Conservation (phyloP, 805 yeast species). For the Candida pseudofarinosa region DNA sequence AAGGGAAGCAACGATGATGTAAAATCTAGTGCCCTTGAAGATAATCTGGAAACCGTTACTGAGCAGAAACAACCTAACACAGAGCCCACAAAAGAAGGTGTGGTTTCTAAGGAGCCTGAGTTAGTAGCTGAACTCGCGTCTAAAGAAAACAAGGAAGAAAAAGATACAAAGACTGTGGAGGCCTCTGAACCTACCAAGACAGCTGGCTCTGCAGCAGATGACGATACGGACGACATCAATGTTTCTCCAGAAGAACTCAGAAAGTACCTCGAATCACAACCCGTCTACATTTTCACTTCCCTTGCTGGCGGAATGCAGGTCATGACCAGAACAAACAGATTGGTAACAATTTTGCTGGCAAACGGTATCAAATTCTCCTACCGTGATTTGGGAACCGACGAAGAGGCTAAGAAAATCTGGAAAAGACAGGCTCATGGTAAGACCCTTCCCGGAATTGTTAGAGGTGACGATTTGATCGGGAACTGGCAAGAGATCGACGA, state of each 20-base stretch:
- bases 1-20: neutral
- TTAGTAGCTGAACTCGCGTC: neutral
- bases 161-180: constrained; percentile 1
- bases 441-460: constrained; percentile 77
- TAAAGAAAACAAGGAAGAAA: constrained; percentile 2
- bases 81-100: too few species aligned
- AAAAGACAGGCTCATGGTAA: constrained; percentile 68
- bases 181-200: neutral
- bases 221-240: constrained; percentile 23
- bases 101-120: too few species aligned
- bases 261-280: constrained; percentile 43
- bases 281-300: constrained; percentile 78
- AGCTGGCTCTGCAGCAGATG: constrained; percentile 3
- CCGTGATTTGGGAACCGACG: constrained; percentile 84
- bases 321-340: constrained; percentile 69
- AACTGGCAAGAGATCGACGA: constrained; percentile 84
- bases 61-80: too few species aligned
- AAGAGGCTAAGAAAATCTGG: constrained; percentile 82
- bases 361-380: constrained; percentile 63
- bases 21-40: neutral
- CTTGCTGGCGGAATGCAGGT: constrained; percentile 84
- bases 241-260: constrained; percentile 41
- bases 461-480: constrained; percentile 79
- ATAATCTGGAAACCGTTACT: neutral
- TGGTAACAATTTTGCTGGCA: constrained; percentile 70